Base-by-base conservation (phyloP, 345 rosid species). In the Eucalyptus globulus region DNA sequence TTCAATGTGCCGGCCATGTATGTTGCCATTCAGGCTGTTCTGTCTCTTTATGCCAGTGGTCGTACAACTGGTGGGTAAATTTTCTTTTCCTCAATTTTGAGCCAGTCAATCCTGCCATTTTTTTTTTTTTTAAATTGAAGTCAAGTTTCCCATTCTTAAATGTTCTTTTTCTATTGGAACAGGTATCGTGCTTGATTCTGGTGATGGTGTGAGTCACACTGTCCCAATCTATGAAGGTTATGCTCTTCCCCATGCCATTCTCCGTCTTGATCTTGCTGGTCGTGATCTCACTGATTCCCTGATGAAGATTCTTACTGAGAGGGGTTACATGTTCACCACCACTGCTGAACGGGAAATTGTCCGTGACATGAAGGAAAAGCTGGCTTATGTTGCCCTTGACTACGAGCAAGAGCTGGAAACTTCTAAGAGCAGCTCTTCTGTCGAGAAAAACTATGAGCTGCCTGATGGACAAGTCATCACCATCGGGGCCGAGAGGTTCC, bases 321-420 rank as follows among this genome's bases (percentile, higher is more conserved):
- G 95, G 91, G 95, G 95, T 29, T 94, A 94, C 91, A 91, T 92
- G 94, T 94, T 94, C 90, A 94, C 94, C 91, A 94, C 95, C 91
- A 94, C 94, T 58, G 95, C 95, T 11, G 97, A 96, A 47, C 96
- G 97, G 92, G 97, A 96, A 95, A 95, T 95, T 92, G 97, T 95
- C 86, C 95, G 97, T 91, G 97, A 95, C 95, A 95, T 95, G 94
- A 96, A 96, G 92, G 97, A 94, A 91, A 94, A 94, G 83, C 95
- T 94, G 67, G 94, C 94, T 12, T 94, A 94, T 44, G 93, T 94
- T 60, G 95, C 95, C 85, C 92, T 94, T 7, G 95, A 94, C 88
- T 94, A 91, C 11, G 95, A 94, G 91, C 95, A 93, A 45, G 95
- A 94, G 81, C 92, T 93, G 11, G 95, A 94, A 89, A 92, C 94